These are phyloP conservation scores for Rhodotorula kratochvilovae DNA, from an alignment of 768 basidiomycete genomes.

Conservation along the genomic window DNA sequence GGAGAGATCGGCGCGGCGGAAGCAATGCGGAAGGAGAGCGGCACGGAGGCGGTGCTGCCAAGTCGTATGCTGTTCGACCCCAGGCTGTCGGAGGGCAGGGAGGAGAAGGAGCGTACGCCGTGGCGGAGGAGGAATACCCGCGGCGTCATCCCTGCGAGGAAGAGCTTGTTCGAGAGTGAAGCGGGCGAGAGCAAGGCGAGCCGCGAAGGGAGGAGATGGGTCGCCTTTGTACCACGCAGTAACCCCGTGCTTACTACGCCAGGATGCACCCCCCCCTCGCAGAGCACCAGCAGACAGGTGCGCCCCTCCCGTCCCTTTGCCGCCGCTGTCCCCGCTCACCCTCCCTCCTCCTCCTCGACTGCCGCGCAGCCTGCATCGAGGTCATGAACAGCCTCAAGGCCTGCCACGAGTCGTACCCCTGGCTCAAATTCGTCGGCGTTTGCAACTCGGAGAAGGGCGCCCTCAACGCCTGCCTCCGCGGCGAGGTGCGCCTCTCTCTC, in stretches of 20 bases:
- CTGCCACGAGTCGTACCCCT: slow-evolving; percentile 32
- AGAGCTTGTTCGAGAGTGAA: too few relatives aligned
- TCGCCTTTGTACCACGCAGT: too few relatives aligned
- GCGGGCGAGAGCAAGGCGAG: too few relatives aligned
- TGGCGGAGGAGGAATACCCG: slow-evolving; percentile 22
- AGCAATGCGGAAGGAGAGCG: too few relatives aligned
- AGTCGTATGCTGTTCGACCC: too few relatives aligned
- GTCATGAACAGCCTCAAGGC: slow-evolving; percentile 28
- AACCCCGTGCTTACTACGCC: too few relatives aligned
- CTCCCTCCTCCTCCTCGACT: not conserved
- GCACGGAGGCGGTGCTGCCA: too few relatives aligned
- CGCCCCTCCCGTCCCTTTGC: not conserved
- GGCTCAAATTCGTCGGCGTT: slow-evolving; percentile 19
- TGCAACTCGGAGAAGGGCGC: slow-evolving; percentile 34
- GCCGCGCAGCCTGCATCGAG: slow-evolving; percentile 17
- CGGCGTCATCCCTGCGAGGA: not conserved
- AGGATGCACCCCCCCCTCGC: slow-evolving; percentile 34
- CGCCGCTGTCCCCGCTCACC: not conserved
- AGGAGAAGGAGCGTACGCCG: slow-evolving; percentile 10
- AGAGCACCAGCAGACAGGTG: slow-evolving; percentile 32
- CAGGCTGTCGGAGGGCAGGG: too few relatives aligned
- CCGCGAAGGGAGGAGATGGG: too few relatives aligned
- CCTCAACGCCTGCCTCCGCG: slow-evolving; percentile 30
- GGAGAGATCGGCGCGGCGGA: too few relatives aligned
- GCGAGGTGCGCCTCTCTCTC: slow-evolving; percentile 8